These are phyloP conservation scores for Lentinula lateritia DNA, from an alignment of 768 basidiomycete genomes.

Conservation along the genomic window DNA sequence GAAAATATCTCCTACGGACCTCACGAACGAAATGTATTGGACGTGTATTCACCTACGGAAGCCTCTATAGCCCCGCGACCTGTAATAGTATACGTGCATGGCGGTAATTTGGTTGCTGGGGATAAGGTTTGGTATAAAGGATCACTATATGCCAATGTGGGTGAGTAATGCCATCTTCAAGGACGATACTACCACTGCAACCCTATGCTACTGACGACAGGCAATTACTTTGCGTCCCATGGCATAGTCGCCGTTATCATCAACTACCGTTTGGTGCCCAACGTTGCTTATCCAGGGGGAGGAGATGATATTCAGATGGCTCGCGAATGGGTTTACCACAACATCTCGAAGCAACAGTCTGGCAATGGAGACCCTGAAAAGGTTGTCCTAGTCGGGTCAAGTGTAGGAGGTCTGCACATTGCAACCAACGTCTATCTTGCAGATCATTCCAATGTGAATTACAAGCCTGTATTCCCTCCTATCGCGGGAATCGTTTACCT, in stretches of 20 bases:
- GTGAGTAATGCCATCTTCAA: background rate
- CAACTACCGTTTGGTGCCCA: background rate
- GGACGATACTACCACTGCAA: too few relatives aligned
- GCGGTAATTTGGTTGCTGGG: background rate
- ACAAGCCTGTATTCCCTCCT: background rate
- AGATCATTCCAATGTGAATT: too few relatives aligned
- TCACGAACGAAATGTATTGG: background rate
- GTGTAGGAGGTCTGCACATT: background rate
- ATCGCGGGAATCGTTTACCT: background rate
- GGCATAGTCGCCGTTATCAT: background rate
- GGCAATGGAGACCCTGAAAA: background rate
- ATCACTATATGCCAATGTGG: background rate
- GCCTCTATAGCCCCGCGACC: background rate
- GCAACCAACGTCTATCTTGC: background rate
- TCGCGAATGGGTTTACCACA: slow-evolving; percentile 2
- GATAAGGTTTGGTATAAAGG: background rate
- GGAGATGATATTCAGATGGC: background rate
- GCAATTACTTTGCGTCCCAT: background rate
- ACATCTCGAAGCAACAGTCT: background rate
- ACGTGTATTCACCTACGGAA: background rate
- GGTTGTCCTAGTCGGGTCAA: background rate
- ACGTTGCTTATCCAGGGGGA: background rate
- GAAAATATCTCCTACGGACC: background rate
- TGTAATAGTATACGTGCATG: background rate
- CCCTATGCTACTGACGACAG: background rate